These are phyloP conservation scores for Aspergillus haitiensis DNA, from an alignment of 495 filamentous ascomycete species.

Conservation along the genomic window DNA sequence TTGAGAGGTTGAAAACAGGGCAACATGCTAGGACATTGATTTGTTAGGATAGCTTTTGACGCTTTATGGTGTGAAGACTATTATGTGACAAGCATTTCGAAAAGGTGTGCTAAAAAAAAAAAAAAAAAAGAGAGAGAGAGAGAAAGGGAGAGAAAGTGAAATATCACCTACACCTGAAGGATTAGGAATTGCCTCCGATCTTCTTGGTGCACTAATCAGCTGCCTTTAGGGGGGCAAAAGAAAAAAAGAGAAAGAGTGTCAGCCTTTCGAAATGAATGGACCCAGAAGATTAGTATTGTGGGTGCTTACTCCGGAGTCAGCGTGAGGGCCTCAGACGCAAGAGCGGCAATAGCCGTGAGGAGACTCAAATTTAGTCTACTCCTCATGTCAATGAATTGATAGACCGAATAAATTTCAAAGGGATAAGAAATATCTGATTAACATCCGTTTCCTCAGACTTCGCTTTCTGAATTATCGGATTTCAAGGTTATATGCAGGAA, in stretches of 20 bases:
- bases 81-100: background rate
- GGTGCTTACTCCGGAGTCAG: conserved; percentile 27
- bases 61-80: conserved; percentile 19
- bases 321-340: conserved; percentile 19
- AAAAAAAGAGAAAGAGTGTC: background rate
- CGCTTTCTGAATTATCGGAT: too few species aligned
- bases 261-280: background rate
- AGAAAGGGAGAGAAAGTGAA: background rate
- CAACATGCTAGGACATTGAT: conserved; percentile 16
- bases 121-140: background rate
- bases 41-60: too few species aligned
- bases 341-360: conserved; percentile 20
- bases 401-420: background rate
- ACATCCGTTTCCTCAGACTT: too few species aligned
- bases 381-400: conserved; percentile 17
- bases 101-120: background rate
- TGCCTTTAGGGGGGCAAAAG: conserved; percentile 20
- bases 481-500: background rate
- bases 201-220: conserved; percentile 38
- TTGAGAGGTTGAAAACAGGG: conserved; percentile 39
- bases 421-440: background rate
- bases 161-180: conserved; percentile 35
- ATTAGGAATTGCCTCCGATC: conserved; percentile 40
- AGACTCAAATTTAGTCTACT: conserved; percentile 11
- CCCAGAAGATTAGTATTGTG: background rate